These are phyloP conservation scores for Physcomitrium patens DNA, from an alignment of 225 moss, liverwort and hornwort species.

Conservation along the genomic window DNA sequence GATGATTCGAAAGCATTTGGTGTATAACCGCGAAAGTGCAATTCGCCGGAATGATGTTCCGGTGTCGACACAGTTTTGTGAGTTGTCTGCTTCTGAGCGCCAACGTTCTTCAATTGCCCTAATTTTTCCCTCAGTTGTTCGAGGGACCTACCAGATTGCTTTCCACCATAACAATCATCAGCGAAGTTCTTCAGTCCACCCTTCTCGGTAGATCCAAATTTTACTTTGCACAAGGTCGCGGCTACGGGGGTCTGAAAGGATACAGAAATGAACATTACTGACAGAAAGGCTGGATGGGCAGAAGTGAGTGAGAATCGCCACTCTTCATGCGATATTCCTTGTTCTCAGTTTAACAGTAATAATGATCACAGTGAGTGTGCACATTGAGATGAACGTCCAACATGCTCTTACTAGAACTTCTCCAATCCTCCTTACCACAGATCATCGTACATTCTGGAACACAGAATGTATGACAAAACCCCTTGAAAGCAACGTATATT, in stretches of 20 bases:
- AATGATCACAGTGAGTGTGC: too few species aligned
- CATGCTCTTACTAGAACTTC: not conserved
- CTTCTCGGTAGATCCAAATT: constrained; percentile 52
- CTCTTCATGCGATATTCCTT: not conserved
- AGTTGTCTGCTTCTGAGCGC: constrained; percentile 38
- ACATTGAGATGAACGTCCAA: not conserved
- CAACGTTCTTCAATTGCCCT: constrained; percentile 52
- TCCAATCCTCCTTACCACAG: not conserved
- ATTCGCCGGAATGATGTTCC: constrained; percentile 40
- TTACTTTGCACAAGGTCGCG: constrained; percentile 40
- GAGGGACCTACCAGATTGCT: constrained; percentile 45
- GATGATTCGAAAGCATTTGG: constrained; percentile 36
- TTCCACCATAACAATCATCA: constrained; percentile 37
- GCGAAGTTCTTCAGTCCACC: constrained; percentile 47
- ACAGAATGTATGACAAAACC: too few species aligned
- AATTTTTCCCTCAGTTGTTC: constrained; percentile 55
- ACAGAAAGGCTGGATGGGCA: not conserved
- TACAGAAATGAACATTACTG: constrained; percentile 21
- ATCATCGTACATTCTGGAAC: not conserved
- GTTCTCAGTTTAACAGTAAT: not conserved
- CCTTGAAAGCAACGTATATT: not conserved
- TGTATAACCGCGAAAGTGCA: constrained; percentile 33
- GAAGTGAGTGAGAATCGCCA: constrained; percentile 6
- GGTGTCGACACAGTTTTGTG: constrained; percentile 38
- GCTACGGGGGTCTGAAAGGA: constrained; percentile 42